Evolutionary conservation across 1,139 yeast species (phyloP).

Genomic region (Geotrichum cucujoidarum): DNA sequence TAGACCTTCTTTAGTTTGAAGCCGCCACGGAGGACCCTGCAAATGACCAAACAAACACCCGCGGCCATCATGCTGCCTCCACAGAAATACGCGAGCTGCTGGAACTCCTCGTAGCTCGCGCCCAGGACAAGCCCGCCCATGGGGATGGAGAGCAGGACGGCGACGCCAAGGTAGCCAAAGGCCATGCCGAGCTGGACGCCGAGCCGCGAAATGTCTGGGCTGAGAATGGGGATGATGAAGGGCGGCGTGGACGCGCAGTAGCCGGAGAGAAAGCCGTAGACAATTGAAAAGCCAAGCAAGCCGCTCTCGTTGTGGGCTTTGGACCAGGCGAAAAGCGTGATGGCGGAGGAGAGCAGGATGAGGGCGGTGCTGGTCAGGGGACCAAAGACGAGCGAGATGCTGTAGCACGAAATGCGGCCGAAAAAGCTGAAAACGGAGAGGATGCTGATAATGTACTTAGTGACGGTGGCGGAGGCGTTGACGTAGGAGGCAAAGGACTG

Average conservation of each 20-base stretch:
- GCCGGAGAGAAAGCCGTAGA: conserved; percentile 49
- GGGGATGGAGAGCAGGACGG: conserved; percentile 15
- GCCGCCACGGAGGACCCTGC: conserved; percentile 1
- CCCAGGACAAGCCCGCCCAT: conserved; percentile 17
- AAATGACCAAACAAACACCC: not conserved
- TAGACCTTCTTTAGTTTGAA: not conserved
- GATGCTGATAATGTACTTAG: conserved; percentile 15
- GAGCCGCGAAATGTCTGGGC: conserved; percentile 40
- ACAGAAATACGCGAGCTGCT: conserved; percentile 7
- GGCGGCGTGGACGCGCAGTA: conserved; percentile 45
- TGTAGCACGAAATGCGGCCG: conserved; percentile 15
- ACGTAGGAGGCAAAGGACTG: conserved; percentile 16
- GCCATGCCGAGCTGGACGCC: conserved; percentile 56
- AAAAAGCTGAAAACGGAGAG: conserved; percentile 11
- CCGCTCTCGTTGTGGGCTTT: conserved; percentile 1
- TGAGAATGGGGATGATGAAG: conserved; percentile 46
- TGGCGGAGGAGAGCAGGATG: conserved; percentile 4
- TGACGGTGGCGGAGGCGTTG: not conserved
- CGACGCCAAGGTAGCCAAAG: conserved; percentile 36
- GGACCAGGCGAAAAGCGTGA: conserved; percentile 10
- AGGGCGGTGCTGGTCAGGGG: conserved; percentile 14
- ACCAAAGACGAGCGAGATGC: conserved; percentile 12
- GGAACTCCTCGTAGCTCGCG: conserved; percentile 3
- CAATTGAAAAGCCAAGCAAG: conserved; percentile 11
- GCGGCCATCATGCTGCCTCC: conserved; percentile 7